Evolutionary conservation across 2,329 filamentous ascomycete genomes (phyloP).

Genomic region (Aspergillus sp.): DNA sequence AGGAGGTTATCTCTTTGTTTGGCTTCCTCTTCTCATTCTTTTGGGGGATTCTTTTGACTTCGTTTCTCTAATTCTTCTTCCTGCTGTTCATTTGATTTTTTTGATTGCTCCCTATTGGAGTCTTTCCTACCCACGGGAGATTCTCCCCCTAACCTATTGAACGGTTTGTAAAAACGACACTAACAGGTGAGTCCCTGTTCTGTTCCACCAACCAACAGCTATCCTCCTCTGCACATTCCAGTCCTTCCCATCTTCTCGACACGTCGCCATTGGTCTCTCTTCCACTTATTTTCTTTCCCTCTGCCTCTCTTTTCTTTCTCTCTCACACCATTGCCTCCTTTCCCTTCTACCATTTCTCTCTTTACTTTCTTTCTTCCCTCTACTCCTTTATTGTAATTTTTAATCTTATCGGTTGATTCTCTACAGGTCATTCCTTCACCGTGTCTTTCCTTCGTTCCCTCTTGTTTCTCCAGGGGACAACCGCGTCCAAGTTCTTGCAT

Average conservation of each 20-base stretch:
- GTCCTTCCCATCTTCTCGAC: slow-evolving; percentile 31
- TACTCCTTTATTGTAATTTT: slow-evolving; percentile 5
- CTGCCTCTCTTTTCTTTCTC: slow-evolving; percentile 9
- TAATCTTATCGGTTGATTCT: too few species aligned
- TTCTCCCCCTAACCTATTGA: not conserved
- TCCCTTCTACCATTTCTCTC: slow-evolving; percentile 6
- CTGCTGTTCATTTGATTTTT: not conserved
- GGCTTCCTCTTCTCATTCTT: slow-evolving; percentile 9
- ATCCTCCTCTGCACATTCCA: slow-evolving; percentile 33
- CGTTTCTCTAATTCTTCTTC: not conserved
- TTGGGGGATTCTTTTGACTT: slow-evolving; percentile 3
- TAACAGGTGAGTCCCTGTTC: slow-evolving; percentile 17
- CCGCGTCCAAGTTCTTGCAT: slow-evolving; percentile 58
- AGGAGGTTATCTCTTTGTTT: slow-evolving; percentile 17
- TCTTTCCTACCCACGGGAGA: not conserved
- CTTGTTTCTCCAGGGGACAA: slow-evolving; percentile 68
- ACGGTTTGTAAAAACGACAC: slow-evolving; percentile 17
- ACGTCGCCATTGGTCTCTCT: slow-evolving; percentile 27
- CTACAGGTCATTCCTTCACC: not conserved
- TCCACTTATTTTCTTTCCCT: slow-evolving; percentile 19
- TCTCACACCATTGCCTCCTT: slow-evolving; percentile 1
- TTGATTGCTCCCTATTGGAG: not conserved
- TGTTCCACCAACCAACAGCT: slow-evolving; percentile 20
- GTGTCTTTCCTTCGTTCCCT: slow-evolving; percentile 2
- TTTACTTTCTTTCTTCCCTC: not conserved